Evolutionary conservation across 768 basidiomycete genomes (phyloP).

Genomic region (Tricholoma saponaceum): DNA sequence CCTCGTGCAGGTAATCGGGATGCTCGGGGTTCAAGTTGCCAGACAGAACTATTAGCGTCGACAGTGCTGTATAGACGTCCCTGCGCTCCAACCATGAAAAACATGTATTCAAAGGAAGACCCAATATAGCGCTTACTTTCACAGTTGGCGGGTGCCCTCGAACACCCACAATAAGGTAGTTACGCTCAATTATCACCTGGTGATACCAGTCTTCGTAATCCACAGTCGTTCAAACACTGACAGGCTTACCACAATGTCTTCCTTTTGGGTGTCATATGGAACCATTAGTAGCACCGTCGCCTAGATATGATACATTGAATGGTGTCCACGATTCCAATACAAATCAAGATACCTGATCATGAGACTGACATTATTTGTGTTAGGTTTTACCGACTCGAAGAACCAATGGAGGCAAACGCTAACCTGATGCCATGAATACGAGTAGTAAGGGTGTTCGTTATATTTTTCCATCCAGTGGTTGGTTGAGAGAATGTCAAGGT

Average conservation of each 20-base stretch:
- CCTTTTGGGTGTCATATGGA: constrained; percentile 65
- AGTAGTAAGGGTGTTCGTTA: constrained; percentile 36
- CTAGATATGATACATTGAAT: constrained; percentile 30
- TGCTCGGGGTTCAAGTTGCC: constrained; percentile 75
- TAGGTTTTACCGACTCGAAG: constrained; percentile 13
- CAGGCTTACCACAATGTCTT: constrained; percentile 56
- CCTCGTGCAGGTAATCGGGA: constrained; percentile 55
- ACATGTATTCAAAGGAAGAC: not conserved
- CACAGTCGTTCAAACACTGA: not conserved
- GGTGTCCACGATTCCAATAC: constrained; percentile 6
- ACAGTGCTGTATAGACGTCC: constrained; percentile 71
- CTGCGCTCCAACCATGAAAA: constrained; percentile 29
- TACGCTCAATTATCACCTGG: constrained; percentile 70
- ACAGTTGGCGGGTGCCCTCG: constrained; percentile 65
- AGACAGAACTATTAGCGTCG: constrained; percentile 61
- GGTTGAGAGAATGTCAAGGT: not conserved
- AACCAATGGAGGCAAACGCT: constrained; percentile 17
- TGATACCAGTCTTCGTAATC: not conserved
- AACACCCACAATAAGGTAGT: constrained; percentile 70
- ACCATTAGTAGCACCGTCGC: constrained; percentile 75
- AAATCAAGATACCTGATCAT: constrained; percentile 67
- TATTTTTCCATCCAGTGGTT: constrained; percentile 34
- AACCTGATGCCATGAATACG: constrained; percentile 89
- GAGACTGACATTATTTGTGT: constrained; percentile 48
- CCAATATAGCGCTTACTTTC: constrained; percentile 45